Base-by-base conservation (phyloP, 2,329 filamentous ascomycete genomes). In the Reticulascus tulasneorum region DNA sequence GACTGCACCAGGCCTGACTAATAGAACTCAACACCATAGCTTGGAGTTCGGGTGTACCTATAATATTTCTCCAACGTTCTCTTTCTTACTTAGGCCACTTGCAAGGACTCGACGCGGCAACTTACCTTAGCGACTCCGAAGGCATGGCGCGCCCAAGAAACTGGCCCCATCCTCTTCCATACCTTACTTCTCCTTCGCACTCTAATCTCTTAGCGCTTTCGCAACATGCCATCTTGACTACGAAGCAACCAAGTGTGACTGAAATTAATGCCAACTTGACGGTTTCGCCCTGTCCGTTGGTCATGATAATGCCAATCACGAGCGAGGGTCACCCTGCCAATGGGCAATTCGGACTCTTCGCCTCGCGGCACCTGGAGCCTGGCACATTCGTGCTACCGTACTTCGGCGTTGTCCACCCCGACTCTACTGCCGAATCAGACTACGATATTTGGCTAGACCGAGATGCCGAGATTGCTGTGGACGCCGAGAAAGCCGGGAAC, bases 361-460 rank as follows among this genome's bases (percentile, higher is more conserved):
- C 80, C 5, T 58, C 71, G 2, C 66, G 64, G 7, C 53, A 68
- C 35, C 66, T 84, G 9, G 51, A 60, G 10, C 69, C 79, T 0
- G 77, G 74, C 2, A 59, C 65, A 2, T 70, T 82, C 27, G 67
- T 84, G 32, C 47, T 83, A n/a, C 71, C 73, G 13, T 84, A 84
- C 52, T 60, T 82, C 5, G 80, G 80, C 6, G 60, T 73, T 12
- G 62, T 79, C 29, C 79, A 84, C 55, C 60, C 63, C 12, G 45
- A 55, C 28, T 40, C 51, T 34, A 35, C 51, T 46, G 50, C 55
- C 3, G 47, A 48, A 15, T 76, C 71, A 7, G 75, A 84, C 58
- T 84, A 84, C 51, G 80, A 84, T 52, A 61, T 84, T 18, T 80
- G 76, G 67, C 61, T 84, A 15, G 76, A 79, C 55, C 63, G 69